Base-by-base conservation (phyloP, 768 basidiomycete genomes). In the Panaeolus papilionaceus region DNA sequence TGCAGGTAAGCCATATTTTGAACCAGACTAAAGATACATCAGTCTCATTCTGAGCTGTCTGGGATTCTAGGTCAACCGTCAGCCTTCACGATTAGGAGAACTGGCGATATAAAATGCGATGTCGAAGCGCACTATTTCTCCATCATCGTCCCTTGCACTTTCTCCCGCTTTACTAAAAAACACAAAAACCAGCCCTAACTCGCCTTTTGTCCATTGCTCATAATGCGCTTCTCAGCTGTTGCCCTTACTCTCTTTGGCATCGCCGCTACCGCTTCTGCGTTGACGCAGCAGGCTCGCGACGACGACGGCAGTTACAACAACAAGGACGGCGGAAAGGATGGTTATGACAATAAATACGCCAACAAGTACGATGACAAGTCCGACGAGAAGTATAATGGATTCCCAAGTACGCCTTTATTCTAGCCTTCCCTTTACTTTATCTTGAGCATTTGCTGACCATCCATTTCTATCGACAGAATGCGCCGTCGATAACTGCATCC, bases 181-280 rank as follows among this genome's bases (percentile, higher is more conserved):
- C 44, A 9, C 26, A 51, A 51, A 51, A 51, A 51, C 44, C 44
- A 45, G 20, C 44, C 44, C n/a, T 18, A 26, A 7, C 49, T 26
- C 20, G 28, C 26, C 49, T 51, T 51, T 9, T 33, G 10, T 26
- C 16, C 33, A 63, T 26, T 10, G 10, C 16, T 23, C 38, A 64
- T 14, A 44, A 67, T 67, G 66, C 66, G 66, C n/a, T 67, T 67
- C 63, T 63, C 38, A n/a, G 38, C 66, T 1, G 38, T 67, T 38
- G 45, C 58, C 26, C 7, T 67, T 20, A 64, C 47, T 37, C 23
- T 64, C 16, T 38, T 67, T n/a, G 63, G 61, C n/a, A 54, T 54
- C 11, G 26, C 62, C 39, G 66, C 66, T n/a, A 62, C 66, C 14
- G 45, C 61, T 7, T 67, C 66, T 42, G 62, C 66, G 37, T 37